Percentiles rank a stretch among this genome's conserved stretches.
Conservation (phyloP, 1,284 basidiomycete species). For the Cutaneotrichosporon dermatis region DNA sequence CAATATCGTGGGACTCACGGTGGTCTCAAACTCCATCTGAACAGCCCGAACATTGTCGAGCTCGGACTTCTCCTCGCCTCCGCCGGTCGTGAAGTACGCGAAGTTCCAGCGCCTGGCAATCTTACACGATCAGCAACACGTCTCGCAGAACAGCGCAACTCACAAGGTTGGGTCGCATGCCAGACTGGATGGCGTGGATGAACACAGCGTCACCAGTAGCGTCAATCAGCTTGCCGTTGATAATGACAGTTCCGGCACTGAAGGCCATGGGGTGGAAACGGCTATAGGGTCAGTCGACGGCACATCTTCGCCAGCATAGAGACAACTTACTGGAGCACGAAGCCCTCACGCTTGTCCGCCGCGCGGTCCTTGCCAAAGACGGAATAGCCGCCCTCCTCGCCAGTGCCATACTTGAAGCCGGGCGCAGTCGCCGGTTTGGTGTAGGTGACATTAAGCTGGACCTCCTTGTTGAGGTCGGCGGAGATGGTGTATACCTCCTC, state of each 20-base stretch:
- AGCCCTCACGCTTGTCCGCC: conserved; percentile 65
- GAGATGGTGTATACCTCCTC: conserved; percentile 71
- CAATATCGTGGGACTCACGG: conserved; percentile 34
- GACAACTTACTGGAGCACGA: conserved; percentile 64
- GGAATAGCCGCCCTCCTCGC: conserved; percentile 80
- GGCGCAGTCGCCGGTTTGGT: conserved; percentile 64
- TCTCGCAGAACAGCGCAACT: conserved; percentile 10
- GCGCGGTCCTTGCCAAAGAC: conserved; percentile 72
- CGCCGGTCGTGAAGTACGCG: conserved; percentile 65
- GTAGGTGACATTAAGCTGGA: conserved; percentile 75
- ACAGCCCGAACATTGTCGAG: conserved; percentile 74
- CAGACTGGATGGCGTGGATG: conserved; percentile 91
- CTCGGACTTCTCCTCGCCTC: conserved; percentile 55
- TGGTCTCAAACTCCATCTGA: conserved; percentile 95
- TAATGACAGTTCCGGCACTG: conserved; percentile 67
- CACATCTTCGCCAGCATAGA: too few relatives aligned
- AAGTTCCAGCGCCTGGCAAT: conserved; percentile 95
- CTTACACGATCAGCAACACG: conserved; percentile 15
- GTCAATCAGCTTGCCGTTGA: conserved; percentile 63
- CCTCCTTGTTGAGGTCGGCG: conserved; percentile 72
- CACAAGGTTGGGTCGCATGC: conserved; percentile 84
- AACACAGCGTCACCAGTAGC: conserved; percentile 82
- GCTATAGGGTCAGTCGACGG: conserved; percentile 25
- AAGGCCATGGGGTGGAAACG: conserved; percentile 79
- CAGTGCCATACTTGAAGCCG: conserved; percentile 89